These are phyloP conservation scores for Arthrinium puccinioides DNA, from an alignment of 2,329 filamentous ascomycete genomes.

Conservation along the genomic window DNA sequence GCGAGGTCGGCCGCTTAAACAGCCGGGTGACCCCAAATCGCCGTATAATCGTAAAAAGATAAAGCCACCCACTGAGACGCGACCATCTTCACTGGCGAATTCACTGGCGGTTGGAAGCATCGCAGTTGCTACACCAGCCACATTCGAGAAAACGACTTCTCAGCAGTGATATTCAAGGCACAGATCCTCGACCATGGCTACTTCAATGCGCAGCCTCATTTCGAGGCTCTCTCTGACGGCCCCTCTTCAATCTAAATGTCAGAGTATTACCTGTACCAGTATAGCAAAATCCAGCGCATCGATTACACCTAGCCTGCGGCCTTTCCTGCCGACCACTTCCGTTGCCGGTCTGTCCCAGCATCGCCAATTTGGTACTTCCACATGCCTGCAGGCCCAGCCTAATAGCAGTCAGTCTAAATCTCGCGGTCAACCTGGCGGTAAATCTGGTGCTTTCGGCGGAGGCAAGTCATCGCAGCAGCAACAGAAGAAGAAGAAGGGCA, in stretches of 20 bases:
- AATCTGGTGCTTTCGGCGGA: too few species aligned
- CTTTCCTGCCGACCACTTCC: too few species aligned
- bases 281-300: too few species aligned
- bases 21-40: neutral
- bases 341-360: too few species aligned
- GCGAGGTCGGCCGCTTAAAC: neutral
- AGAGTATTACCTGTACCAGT: neutral
- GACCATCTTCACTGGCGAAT: neutral
- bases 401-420: too few species aligned
- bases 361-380: too few species aligned
- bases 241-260: neutral
- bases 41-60: neutral
- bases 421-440: too few species aligned
- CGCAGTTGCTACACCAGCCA: neutral
- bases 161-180: too few species aligned
- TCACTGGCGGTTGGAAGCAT: too few species aligned
- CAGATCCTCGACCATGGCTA: constrained; percentile 2
- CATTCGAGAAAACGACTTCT: neutral
- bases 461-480: neutral
- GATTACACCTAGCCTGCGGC: too few species aligned
- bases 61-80: neutral
- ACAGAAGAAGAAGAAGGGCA: constrained; percentile 15
- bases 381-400: too few species aligned
- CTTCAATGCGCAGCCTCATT: constrained; percentile 14
- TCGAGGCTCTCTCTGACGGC: constrained; percentile 12